Percentiles rank a stretch among this genome's conserved stretches.
phyloP scores from a whole-genome alignment of 352 stramenopile genomes.

The Phytophthora constricta region DNA sequence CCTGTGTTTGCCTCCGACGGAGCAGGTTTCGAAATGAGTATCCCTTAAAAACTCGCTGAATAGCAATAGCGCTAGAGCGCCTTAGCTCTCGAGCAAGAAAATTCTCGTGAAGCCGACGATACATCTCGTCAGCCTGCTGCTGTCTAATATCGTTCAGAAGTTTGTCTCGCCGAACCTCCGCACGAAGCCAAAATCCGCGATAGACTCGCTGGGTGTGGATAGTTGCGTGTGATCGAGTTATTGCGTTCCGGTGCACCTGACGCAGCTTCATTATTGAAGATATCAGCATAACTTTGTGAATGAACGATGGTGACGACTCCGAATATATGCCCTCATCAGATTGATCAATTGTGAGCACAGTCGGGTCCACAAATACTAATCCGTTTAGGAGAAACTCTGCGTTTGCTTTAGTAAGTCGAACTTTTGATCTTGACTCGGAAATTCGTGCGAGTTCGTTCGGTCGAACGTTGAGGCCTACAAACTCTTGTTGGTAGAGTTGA shows the following conservation, averaged over 20 bases:
- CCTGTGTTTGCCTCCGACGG: slow-evolving; percentile 35
- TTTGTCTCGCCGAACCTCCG: slow-evolving; percentile 47
- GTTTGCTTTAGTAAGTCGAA: slow-evolving; percentile 47
- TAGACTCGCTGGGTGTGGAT: slow-evolving; percentile 60
- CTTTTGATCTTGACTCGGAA: slow-evolving; percentile 48
- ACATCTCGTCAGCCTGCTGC: slow-evolving; percentile 51
- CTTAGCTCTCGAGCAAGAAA: slow-evolving; percentile 56
- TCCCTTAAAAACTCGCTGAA: slow-evolving; percentile 71
- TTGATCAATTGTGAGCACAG: not conserved
- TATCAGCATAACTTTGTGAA: slow-evolving; percentile 50
- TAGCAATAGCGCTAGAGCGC: slow-evolving; percentile 47
- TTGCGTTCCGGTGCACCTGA: slow-evolving; percentile 30
- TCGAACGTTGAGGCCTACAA: slow-evolving; percentile 50
- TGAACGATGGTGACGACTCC: not conserved
- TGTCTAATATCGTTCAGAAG: slow-evolving; percentile 59
- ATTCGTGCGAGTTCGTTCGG: slow-evolving; percentile 39
- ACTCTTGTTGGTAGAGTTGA: slow-evolving; percentile 54
- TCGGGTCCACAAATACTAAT: slow-evolving; percentile 52
- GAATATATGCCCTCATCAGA: not conserved
- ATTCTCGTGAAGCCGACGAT: slow-evolving; percentile 37
- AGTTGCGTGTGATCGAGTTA: slow-evolving; percentile 34
- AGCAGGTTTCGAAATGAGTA: slow-evolving; percentile 43
- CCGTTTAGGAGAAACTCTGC: slow-evolving; percentile 56
- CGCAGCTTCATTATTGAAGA: slow-evolving; percentile 51
- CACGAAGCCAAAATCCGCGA: slow-evolving; percentile 66